phyloP scores from a whole-genome alignment of 352 stramenopile species.

The Sclerospora graminicola region DNA sequence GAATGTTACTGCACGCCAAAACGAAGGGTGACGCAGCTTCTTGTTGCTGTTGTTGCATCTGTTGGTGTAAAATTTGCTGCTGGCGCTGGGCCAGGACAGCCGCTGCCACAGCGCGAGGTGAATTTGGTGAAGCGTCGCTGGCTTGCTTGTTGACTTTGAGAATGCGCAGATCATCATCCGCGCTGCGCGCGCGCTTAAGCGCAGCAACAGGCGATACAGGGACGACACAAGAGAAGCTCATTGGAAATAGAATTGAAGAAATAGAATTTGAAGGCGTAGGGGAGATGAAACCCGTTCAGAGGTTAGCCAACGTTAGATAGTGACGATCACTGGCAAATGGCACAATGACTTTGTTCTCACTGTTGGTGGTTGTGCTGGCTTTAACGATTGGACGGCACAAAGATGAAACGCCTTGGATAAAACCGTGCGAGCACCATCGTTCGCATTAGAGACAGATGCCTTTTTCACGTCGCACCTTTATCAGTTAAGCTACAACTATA shows the following conservation, averaged over 20 bases:
- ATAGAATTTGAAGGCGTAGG: too few species aligned
- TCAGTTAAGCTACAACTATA: slow-evolving; percentile 4
- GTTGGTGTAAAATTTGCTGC: slow-evolving; percentile 12
- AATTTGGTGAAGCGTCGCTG: slow-evolving; percentile 37
- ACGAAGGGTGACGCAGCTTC: slow-evolving; percentile 28
- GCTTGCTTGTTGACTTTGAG: slow-evolving; percentile 58
- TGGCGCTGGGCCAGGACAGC: slow-evolving; percentile 18
- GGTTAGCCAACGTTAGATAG: neutral
- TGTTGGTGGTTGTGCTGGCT: slow-evolving; percentile 9
- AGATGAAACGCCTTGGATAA: slow-evolving; percentile 8
- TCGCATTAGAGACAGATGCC: slow-evolving; percentile 4
- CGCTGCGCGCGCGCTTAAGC: slow-evolving; percentile 48
- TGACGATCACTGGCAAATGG: slow-evolving; percentile 8
- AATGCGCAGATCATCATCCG: slow-evolving; percentile 41
- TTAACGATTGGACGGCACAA: slow-evolving; percentile 22
- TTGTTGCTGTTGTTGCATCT: slow-evolving; percentile 14
- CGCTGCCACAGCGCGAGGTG: slow-evolving; percentile 16
- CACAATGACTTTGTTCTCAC: slow-evolving; percentile 11
- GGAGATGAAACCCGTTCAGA: neutral
- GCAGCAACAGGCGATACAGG: slow-evolving; percentile 28
- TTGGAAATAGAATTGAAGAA: slow-evolving; percentile 8
- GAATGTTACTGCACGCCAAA: slow-evolving; percentile 42
- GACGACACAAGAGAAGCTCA: slow-evolving; percentile 54
- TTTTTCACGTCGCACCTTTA: slow-evolving; percentile 17
- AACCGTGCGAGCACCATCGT: slow-evolving; percentile 6